Conservation (phyloP, 2,329 filamentous ascomycete species). For the Ophiosphaerella herpotricha region DNA sequence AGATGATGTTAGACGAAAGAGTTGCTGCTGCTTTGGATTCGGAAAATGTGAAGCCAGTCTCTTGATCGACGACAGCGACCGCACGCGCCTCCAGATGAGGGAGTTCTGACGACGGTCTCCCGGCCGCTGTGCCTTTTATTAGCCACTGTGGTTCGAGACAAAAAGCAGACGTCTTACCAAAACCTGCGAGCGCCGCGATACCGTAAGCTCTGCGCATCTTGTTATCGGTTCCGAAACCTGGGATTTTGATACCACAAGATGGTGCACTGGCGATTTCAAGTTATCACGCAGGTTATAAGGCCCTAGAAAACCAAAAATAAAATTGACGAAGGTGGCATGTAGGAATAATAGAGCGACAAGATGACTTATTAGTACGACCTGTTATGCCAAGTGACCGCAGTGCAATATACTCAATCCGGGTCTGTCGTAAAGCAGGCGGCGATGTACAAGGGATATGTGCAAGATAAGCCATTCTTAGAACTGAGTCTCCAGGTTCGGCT, state of each 20-base stretch:
- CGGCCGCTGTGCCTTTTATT: slow-evolving; percentile 12
- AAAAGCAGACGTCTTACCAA: slow-evolving; percentile 16
- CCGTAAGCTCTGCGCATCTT: slow-evolving; percentile 28
- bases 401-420: slow-evolving; percentile 28
- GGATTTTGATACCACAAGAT: background rate
- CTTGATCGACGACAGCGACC: slow-evolving; percentile 27
- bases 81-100: slow-evolving; percentile 13
- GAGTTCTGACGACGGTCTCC: slow-evolving; percentile 14
- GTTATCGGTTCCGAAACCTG: background rate
- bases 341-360: slow-evolving; percentile 16
- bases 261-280: background rate
- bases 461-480: slow-evolving; percentile 28
- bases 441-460: slow-evolving; percentile 30
- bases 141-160: background rate
- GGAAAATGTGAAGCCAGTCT: slow-evolving; percentile 42
- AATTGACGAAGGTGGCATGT: slow-evolving; percentile 14
- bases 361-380: slow-evolving; percentile 27
- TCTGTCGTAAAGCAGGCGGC: slow-evolving; percentile 23
- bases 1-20: slow-evolving; percentile 30
- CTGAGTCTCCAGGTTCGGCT: slow-evolving; percentile 17
- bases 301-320: no score
- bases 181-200: slow-evolving; percentile 23
- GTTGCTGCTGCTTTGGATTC: slow-evolving; percentile 36
- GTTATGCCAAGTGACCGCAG: slow-evolving; percentile 31
- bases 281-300: background rate